phyloP scores from a whole-genome alignment of 1,284 basidiomycete genomes.

The Mycena citricolor region DNA sequence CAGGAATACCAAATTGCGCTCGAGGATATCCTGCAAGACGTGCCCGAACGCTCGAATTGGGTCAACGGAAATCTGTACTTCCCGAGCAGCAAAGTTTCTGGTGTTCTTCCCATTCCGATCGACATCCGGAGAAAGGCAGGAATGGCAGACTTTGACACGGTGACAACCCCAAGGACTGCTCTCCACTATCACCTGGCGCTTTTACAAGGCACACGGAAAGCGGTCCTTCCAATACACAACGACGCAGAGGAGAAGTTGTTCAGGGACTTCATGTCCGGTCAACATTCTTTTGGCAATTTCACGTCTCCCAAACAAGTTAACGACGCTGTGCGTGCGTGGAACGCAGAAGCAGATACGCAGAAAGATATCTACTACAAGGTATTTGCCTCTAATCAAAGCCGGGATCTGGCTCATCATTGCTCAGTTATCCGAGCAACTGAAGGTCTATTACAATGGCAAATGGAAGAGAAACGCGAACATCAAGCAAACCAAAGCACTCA shows the following conservation, averaged over 20 bases:
- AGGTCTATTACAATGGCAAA: constrained; percentile 14
- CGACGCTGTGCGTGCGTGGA: constrained; percentile 21
- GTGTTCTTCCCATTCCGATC: constrained; percentile 29
- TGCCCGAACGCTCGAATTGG: constrained; percentile 22
- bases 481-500: constrained; percentile 15
- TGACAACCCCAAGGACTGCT: too few relatives aligned
- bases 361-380: constrained; percentile 25
- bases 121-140: constrained; percentile 19
- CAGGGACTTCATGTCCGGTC: constrained; percentile 15
- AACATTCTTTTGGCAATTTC: constrained; percentile 1
- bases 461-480: constrained; percentile 18
- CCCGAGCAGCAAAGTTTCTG: constrained; percentile 25
- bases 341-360: constrained; percentile 18
- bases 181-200: constrained; percentile 25
- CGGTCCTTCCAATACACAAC: constrained; percentile 27
- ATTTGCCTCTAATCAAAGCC: too few relatives aligned
- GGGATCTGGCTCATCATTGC: background rate
- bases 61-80: constrained; percentile 31
- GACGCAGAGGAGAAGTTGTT: constrained; percentile 16
- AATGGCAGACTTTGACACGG: constrained; percentile 22
- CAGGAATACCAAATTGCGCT: constrained; percentile 20
- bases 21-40: constrained; percentile 14
- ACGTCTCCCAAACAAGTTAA: constrained; percentile 13
- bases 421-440: constrained; percentile 19
- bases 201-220: constrained; percentile 25